Percentiles rank a stretch among this genome's conserved stretches.
These are phyloP conservation scores for Camelina laxa DNA, from an alignment of 345 rosid species.

Conservation along the genomic window DNA sequence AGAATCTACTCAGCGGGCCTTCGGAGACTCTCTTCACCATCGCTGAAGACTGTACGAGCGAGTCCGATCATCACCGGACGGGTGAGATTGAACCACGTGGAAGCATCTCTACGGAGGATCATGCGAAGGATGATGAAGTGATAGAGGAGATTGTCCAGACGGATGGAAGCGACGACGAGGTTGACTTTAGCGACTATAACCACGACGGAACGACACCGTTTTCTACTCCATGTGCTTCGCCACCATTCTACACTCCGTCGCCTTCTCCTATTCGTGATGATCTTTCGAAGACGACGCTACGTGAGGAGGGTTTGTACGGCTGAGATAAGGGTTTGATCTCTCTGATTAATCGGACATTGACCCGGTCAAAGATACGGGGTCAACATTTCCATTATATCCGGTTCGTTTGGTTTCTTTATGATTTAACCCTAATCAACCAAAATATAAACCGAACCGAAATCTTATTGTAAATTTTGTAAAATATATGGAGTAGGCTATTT, in stretches of 20 bases:
- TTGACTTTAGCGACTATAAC: constrained; percentile 22
- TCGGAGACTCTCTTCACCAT: constrained; percentile 70
- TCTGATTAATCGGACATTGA: constrained; percentile 9
- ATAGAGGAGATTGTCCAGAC: constrained; percentile 13
- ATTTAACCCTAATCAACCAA: constrained; percentile 4
- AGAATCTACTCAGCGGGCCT: constrained; percentile 50
- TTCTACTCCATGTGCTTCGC: constrained; percentile 68
- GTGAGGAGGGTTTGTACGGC: not conserved
- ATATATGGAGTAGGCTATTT: not conserved
- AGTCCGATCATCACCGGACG: constrained; percentile 36
- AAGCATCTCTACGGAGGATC: constrained; percentile 24
- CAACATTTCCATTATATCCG: not conserved
- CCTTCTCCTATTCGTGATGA: constrained; percentile 60
- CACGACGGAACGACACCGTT: constrained; percentile 56
- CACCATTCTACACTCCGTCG: constrained; percentile 82
- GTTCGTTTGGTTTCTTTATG: constrained; percentile 1
- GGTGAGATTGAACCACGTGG: constrained; percentile 37
- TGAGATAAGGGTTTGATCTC: constrained; percentile 13
- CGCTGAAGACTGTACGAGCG: constrained; percentile 71
- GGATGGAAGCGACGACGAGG: constrained; percentile 31
- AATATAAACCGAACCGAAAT: not conserved
- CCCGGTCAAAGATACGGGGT: constrained; percentile 30
- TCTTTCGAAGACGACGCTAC: not conserved
- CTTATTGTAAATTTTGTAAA: constrained; percentile 22
- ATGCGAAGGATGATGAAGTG: not conserved